Evolutionary conservation across 306 rosid species (phyloP).

Genomic region (Cajanus cajan): DNA sequence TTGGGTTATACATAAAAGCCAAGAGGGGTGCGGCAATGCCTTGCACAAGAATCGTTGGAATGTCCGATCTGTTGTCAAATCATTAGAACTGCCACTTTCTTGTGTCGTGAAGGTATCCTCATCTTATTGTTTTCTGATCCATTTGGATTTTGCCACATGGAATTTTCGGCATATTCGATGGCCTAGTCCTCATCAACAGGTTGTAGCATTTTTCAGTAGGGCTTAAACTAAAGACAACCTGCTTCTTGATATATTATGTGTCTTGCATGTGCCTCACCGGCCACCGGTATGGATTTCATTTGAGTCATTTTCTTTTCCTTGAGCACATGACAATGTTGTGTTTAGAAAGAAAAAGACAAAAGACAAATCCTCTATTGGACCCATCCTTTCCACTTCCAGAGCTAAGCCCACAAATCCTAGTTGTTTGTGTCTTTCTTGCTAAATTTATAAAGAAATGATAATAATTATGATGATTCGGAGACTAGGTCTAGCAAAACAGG

Average conservation of each 20-base stretch:
- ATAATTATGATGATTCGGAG: background rate
- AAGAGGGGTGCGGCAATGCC: slow-evolving; percentile 45
- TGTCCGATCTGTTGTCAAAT: slow-evolving; percentile 28
- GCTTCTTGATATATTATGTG: slow-evolving; percentile 25
- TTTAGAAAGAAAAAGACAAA: background rate
- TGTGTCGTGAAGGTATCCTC: slow-evolving; percentile 21
- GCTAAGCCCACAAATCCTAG: slow-evolving; percentile 18
- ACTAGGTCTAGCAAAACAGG: background rate
- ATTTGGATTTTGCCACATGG: slow-evolving; percentile 43
- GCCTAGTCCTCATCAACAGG: slow-evolving; percentile 19
- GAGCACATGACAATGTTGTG: slow-evolving; percentile 8
- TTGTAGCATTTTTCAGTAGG: slow-evolving; percentile 31
- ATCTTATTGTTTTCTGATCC: slow-evolving; percentile 33
- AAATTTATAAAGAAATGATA: background rate
- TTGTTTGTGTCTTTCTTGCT: background rate
- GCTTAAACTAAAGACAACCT: slow-evolving; percentile 41
- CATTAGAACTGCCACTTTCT: slow-evolving; percentile 5
- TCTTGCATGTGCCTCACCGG: slow-evolving; percentile 43
- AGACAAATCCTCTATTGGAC: background rate
- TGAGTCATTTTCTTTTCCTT: background rate
- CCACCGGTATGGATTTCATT: slow-evolving; percentile 25
- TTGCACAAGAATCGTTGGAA: slow-evolving; percentile 49
- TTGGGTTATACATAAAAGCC: slow-evolving; percentile 23
- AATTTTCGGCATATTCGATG: background rate
- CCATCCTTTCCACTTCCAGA: background rate